Evolutionary conservation across 768 basidiomycete genomes (phyloP), one percentile per base, ranked within the genome.

Genomic region (Lactarius vividus): DNA sequence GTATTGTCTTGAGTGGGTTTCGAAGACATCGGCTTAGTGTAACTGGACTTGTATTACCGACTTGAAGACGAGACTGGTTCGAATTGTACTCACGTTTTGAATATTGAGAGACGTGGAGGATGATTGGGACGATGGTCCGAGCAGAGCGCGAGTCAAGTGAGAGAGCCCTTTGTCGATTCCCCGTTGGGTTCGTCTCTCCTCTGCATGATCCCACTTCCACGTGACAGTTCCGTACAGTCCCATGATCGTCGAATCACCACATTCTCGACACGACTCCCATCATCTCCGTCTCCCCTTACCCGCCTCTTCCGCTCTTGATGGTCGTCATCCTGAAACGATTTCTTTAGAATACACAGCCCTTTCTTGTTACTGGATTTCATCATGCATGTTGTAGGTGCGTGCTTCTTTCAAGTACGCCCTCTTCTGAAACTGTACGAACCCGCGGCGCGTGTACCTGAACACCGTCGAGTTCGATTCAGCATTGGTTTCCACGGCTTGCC

Each of bases 341-440:
- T 54, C 52, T 57, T 53, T 33, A 40, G 49, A n/a, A 44, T 58
- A 54, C 39, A 57, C 39, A 23, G 53, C 52, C 57, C 53, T 59
- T 33, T 58, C 61, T 55, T 42, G 61, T 23, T 54, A 52, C 64
- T n/a, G 65, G 61, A 55, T 58, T 58, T 57, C 66, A 67, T 67
- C 66, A 63, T 52, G 53, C 66, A 63, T 67, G 66, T 67, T 59
- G 40, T 67, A 5, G 39, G 42, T 63, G 26, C 62, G 59, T 44
- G 61, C 62, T 55, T 44, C 57, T 29, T 59, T 39, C 40, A 55
- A 62, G 57, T 63, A 55, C 52, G 29, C 42, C 52, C 63, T 62
- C 40, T 35, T 63, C 33, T 44, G 4, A 31, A 49, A 46, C 40
- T 39, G 33, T 61, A 44, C 49, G 23, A 46, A 39, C 52, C 52